These are phyloP conservation scores for Microdochium bolleyi DNA, from an alignment of 2,329 filamentous ascomycete genomes.

Conservation along the genomic window DNA sequence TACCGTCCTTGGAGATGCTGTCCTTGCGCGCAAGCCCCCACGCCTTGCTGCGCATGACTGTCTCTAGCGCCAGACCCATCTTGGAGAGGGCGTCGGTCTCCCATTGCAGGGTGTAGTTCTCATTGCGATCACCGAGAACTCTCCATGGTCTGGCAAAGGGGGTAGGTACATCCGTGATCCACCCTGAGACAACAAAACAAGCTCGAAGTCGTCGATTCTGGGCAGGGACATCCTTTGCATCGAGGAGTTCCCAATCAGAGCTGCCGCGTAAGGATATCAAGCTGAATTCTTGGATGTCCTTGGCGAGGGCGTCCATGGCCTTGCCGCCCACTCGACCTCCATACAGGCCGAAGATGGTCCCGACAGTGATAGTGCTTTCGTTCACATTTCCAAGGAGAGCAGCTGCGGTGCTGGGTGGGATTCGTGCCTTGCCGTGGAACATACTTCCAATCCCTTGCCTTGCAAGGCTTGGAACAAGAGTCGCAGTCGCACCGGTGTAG, in stretches of 20 bases:
- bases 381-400: slow-evolving; percentile 73
- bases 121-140: slow-evolving; percentile 62
- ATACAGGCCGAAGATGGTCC: slow-evolving; percentile 87
- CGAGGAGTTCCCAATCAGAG: slow-evolving; percentile 30
- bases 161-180: slow-evolving; percentile 54
- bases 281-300: slow-evolving; percentile 82
- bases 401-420: slow-evolving; percentile 67
- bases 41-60: slow-evolving; percentile 70
- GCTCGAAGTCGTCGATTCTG: slow-evolving; percentile 65
- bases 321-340: slow-evolving; percentile 74
- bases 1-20: slow-evolving; percentile 15
- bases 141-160: slow-evolving; percentile 47
- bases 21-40: slow-evolving; percentile 61
- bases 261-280: slow-evolving; percentile 65
- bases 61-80: slow-evolving; percentile 69
- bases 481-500: slow-evolving; percentile 47
- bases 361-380: slow-evolving; percentile 71
- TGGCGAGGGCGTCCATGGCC: slow-evolving; percentile 82
- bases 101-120: slow-evolving; percentile 79
- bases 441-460: slow-evolving; percentile 73
- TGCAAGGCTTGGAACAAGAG: slow-evolving; percentile 65
- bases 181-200: slow-evolving; percentile 77
- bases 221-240: slow-evolving; percentile 42
- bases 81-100: slow-evolving; percentile 72
- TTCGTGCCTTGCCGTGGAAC: slow-evolving; percentile 62